Percentiles rank a stretch among this genome's conserved stretches.
These are phyloP conservation scores for Neonectria faginata DNA, from an alignment of 2,329 filamentous ascomycete species.

Conservation along the genomic window DNA sequence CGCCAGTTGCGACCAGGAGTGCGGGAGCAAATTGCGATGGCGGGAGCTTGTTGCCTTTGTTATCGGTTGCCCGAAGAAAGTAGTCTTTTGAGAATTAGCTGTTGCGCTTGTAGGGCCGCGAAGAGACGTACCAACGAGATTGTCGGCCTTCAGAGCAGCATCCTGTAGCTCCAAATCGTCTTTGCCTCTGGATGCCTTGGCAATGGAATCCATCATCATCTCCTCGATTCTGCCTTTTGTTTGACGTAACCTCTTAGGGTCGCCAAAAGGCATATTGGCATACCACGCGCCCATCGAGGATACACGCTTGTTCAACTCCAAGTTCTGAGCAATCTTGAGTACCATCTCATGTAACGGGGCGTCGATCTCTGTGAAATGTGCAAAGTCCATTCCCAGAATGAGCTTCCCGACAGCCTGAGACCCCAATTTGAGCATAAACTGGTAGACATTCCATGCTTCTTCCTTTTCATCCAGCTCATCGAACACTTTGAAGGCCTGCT, in stretches of 20 bases:
- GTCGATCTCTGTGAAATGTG: conserved; percentile 58
- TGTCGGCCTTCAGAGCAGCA: conserved; percentile 62
- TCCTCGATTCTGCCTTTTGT: conserved; percentile 49
- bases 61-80: conserved; percentile 63
- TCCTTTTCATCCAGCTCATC: conserved; percentile 62
- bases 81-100: conserved; percentile 57
- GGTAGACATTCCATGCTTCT: conserved; percentile 62
- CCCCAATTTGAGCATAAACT: conserved; percentile 63
- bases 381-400: conserved; percentile 58
- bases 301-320: conserved; percentile 70
- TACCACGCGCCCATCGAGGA: conserved; percentile 68
- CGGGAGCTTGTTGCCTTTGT: conserved; percentile 66
- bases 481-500: conserved; percentile 62
- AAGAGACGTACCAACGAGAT: conserved; percentile 44
- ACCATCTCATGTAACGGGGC: conserved; percentile 65
- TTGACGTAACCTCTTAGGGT: conserved; percentile 58
- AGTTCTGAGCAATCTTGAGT: conserved; percentile 59
- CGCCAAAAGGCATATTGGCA: conserved; percentile 66
- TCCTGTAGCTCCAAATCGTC: conserved; percentile 59
- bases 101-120: conserved; percentile 26
- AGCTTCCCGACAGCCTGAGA: conserved; percentile 59
- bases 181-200: conserved; percentile 50
- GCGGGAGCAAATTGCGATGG: conserved; percentile 43
- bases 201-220: conserved; percentile 55
- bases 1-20: conserved; percentile 65